A percentile compares a stretch with the other conserved stretches of the same genome.
These are phyloP conservation scores for Handroanthus guayacan DNA, from an alignment of 257 asterid species.

Conservation along the genomic window DNA sequence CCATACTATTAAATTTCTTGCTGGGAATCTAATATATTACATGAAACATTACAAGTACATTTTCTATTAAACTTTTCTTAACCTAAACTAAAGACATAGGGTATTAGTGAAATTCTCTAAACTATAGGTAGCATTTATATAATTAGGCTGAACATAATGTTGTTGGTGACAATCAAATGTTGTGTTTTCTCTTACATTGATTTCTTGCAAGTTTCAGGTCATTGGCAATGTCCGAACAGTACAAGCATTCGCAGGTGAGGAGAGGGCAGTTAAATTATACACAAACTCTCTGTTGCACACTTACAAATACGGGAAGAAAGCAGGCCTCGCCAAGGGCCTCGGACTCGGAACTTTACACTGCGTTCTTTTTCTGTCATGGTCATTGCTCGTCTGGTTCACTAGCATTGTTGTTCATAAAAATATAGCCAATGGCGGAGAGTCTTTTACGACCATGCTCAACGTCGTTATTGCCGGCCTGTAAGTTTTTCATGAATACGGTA, in stretches of 20 bases:
- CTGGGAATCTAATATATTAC: no score
- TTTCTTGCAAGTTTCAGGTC: constrained; percentile 50
- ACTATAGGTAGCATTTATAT: no score
- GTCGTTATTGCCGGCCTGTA: constrained; percentile 97
- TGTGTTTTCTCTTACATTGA: background rate
- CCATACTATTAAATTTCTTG: no score
- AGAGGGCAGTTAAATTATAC: constrained; percentile 76
- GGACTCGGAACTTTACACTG: constrained; percentile 93
- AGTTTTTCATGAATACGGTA: constrained; percentile 34
- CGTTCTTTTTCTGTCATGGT: constrained; percentile 94
- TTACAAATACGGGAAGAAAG: constrained; percentile 80
- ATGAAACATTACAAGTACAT: no score
- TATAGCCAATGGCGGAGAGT: constrained; percentile 92
- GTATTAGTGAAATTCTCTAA: no score
- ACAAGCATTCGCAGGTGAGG: constrained; percentile 95
- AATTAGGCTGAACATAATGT: no score
- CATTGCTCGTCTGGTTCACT: constrained; percentile 95
- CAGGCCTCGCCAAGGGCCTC: constrained; percentile 94
- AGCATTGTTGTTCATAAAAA: constrained; percentile 87
- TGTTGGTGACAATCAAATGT: background rate
- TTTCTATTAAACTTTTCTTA: no score
- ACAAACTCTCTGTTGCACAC: constrained; percentile 65
- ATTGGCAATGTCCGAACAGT: constrained; percentile 94
- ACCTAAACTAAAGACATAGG: no score
- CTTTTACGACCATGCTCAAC: constrained; percentile 98